These are phyloP conservation scores for Thelephora terrestris DNA, from an alignment of 1,284 basidiomycete species.

Conservation along the genomic window DNA sequence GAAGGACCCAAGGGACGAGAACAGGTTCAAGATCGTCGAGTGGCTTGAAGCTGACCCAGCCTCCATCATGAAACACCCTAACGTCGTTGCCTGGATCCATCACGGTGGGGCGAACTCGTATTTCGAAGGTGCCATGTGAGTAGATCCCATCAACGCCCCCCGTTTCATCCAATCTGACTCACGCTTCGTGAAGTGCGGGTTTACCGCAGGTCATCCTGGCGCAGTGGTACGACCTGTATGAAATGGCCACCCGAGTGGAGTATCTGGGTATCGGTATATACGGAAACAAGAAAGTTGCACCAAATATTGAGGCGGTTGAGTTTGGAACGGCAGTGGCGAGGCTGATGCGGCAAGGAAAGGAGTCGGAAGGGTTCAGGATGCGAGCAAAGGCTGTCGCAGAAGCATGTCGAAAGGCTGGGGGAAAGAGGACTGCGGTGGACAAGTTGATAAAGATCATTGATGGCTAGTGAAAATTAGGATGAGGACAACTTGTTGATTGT, in stretches of 20 bases:
- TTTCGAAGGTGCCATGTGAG: background rate
- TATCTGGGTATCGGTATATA: conserved; percentile 10
- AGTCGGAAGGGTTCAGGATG: conserved; percentile 4
- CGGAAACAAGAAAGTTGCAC: conserved; percentile 7
- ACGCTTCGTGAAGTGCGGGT: conserved; percentile 1
- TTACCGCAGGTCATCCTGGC: conserved; percentile 10
- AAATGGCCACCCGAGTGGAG: conserved; percentile 9
- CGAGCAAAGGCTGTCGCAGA: conserved; percentile 5
- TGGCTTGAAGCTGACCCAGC: conserved; percentile 8
- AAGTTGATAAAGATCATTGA: conserved; percentile 2
- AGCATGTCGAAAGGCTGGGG: conserved; percentile 8
- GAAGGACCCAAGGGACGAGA: background rate
- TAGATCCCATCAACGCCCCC: background rate
- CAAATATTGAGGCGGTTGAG: conserved; percentile 5
- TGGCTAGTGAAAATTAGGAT: no score
- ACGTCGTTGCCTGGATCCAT: conserved; percentile 7
- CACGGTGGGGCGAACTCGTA: conserved; percentile 8
- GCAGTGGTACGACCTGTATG: conserved; percentile 11
- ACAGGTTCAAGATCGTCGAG: conserved; percentile 5
- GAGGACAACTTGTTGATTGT: no score
- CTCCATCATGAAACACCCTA: conserved; percentile 7
- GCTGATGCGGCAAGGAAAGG: background rate
- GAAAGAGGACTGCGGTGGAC: conserved; percentile 7
- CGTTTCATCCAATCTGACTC: background rate
- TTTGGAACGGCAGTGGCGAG: conserved; percentile 5